Percentiles rank a stretch among this genome's conserved stretches.
These are phyloP conservation scores for Blastobotrys apis DNA, from an alignment of 1,139 yeast genomes.

Conservation along the genomic window DNA sequence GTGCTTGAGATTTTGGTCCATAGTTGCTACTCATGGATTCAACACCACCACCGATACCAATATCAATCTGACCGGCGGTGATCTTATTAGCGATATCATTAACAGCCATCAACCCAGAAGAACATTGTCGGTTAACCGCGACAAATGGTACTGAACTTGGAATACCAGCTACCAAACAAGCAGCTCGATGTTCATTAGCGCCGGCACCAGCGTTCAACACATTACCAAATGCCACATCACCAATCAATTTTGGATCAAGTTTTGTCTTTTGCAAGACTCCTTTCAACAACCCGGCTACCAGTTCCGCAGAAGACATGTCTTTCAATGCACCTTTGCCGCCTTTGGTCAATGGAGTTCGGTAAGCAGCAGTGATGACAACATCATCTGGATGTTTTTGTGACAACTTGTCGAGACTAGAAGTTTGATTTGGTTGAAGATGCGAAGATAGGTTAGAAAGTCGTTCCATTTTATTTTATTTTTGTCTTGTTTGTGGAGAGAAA, in stretches of 20 bases:
- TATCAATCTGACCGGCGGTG: conserved; percentile 76
- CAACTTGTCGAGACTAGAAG: conserved; percentile 35
- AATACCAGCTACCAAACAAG: conserved; percentile 66
- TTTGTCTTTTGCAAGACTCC: conserved; percentile 56
- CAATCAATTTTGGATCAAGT: conserved; percentile 63
- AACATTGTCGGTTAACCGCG: conserved; percentile 89
- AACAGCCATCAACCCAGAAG: conserved; percentile 88
- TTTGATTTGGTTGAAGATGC: conserved; percentile 19
- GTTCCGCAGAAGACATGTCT: conserved; percentile 70
- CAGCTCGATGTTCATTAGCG: conserved; percentile 85
- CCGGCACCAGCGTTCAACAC: conserved; percentile 90
- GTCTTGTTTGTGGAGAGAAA: neutral
- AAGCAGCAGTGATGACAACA: conserved; percentile 81
- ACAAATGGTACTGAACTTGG: conserved; percentile 69
- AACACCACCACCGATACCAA: conserved; percentile 89
- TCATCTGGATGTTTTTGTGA: conserved; percentile 72
- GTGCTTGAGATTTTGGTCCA: conserved; percentile 67
- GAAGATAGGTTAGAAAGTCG: conserved; percentile 15
- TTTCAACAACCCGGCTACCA: conserved; percentile 58
- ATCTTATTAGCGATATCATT: conserved; percentile 88
- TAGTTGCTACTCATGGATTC: conserved; percentile 88
- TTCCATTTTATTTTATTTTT: conserved; percentile 14
- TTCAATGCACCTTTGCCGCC: conserved; percentile 81
- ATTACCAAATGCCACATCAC: conserved; percentile 83
- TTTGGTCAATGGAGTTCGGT: conserved; percentile 83